phyloP scores from a whole-genome alignment of 306 rosid genomes.

The Senna tora region DNA sequence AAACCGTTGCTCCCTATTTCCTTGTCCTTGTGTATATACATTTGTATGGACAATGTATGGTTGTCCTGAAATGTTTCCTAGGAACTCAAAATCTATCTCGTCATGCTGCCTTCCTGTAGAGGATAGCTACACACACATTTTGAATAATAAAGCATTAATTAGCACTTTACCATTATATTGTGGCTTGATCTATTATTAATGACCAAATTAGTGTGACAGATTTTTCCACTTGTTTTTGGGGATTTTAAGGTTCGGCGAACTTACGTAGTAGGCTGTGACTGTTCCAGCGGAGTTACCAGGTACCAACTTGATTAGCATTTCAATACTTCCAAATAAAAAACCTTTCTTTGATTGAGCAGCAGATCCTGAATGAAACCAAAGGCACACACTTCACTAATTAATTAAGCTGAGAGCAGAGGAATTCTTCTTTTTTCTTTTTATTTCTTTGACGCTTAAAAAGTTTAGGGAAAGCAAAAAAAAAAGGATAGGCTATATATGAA shows the following conservation, averaged over 20 bases:
- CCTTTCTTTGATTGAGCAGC: slow-evolving; percentile 71
- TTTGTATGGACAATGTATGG: slow-evolving; percentile 86
- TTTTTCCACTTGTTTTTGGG: not conserved
- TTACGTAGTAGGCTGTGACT: slow-evolving; percentile 83
- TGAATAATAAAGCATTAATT: slow-evolving; percentile 26
- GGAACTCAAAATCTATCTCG: slow-evolving; percentile 90
- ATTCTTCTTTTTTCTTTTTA: not conserved
- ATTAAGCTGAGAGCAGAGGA: slow-evolving; percentile 13
- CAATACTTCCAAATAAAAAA: slow-evolving; percentile 75
- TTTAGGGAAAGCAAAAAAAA: too few species aligned
- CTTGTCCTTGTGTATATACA: slow-evolving; percentile 65
- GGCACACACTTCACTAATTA: not conserved
- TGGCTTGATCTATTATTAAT: not conserved
- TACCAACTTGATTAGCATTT: slow-evolving; percentile 69
- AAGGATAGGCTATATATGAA: too few species aligned
- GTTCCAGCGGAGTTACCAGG: slow-evolving; percentile 82
- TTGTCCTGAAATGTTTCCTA: slow-evolving; percentile 80
- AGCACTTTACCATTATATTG: slow-evolving; percentile 24
- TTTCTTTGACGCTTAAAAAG: too few species aligned
- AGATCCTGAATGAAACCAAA: slow-evolving; percentile 57
- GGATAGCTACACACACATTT: slow-evolving; percentile 61
- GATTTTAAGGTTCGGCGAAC: slow-evolving; percentile 24
- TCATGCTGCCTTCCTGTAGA: slow-evolving; percentile 73
- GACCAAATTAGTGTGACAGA: too few species aligned
- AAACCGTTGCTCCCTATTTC: slow-evolving; percentile 83